These are phyloP conservation scores for Cornus florida DNA, from an alignment of 148 eudicot species.

Conservation along the genomic window DNA sequence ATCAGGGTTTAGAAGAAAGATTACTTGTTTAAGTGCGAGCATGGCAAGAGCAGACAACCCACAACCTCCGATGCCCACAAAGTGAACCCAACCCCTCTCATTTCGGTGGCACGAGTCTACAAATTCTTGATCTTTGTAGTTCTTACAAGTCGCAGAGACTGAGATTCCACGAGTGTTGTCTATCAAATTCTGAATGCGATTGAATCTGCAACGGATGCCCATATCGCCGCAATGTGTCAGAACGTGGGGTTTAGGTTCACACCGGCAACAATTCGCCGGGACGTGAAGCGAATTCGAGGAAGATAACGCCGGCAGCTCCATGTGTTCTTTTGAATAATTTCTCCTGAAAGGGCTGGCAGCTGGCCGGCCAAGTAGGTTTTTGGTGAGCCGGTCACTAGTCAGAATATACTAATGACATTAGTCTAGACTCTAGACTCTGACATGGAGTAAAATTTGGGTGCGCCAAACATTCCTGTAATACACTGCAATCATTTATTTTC, in stretches of 20 bases:
- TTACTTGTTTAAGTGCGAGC: conserved; percentile 20
- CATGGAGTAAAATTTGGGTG: too few species aligned
- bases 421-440: too few species aligned
- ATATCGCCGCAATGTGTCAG: neutral
- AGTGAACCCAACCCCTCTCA: conserved; percentile 5
- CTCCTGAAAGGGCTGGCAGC: too few species aligned
- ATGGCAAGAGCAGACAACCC: conserved; percentile 20
- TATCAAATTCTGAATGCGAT: neutral
- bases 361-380: too few species aligned
- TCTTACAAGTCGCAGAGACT: neutral
- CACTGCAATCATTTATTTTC: too few species aligned
- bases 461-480: too few species aligned
- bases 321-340: neutral
- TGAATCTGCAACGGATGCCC: neutral
- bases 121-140: neutral
- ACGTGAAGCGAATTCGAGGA: neutral
- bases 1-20: neutral
- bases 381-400: too few species aligned
- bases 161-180: neutral
- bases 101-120: neutral
- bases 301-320: neutral
- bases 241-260: neutral
- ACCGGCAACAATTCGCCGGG: neutral
- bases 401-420: too few species aligned
- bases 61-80: conserved; percentile 16